phyloP scores from a whole-genome alignment of 345 rosid genomes.

The Citrus mangshanensis region DNA sequence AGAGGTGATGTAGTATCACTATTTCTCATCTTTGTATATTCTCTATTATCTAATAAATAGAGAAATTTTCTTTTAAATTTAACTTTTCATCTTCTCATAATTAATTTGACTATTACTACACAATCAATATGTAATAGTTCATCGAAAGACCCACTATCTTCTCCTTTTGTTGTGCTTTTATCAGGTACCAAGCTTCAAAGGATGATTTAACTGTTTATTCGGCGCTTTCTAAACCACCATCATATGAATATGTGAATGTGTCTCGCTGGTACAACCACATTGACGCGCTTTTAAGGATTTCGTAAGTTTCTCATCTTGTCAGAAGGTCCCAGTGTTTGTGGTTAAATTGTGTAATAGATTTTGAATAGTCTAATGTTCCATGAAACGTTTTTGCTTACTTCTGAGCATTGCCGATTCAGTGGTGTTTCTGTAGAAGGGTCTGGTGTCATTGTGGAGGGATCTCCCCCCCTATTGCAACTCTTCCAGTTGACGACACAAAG shows the following conservation, averaged over 20 bases:
- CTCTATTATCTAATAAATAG: too few relatives aligned
- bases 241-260: constrained; percentile 59
- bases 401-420: constrained; percentile 27
- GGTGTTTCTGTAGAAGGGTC: constrained; percentile 80
- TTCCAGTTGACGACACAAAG: constrained; percentile 69
- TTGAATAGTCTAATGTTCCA: neutral
- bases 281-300: constrained; percentile 82
- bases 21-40: too few relatives aligned
- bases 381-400: too few relatives aligned
- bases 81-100: too few relatives aligned
- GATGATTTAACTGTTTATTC: constrained; percentile 71
- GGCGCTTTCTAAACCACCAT: constrained; percentile 54
- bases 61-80: too few relatives aligned
- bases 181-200: constrained; percentile 88
- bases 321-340: too few relatives aligned
- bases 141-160: too few relatives aligned
- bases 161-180: neutral
- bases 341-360: neutral
- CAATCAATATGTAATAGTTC: too few relatives aligned
- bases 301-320: constrained; percentile 47
- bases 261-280: constrained; percentile 83
- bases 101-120: too few relatives aligned
- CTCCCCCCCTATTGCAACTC: constrained; percentile 74
- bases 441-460: constrained; percentile 69
- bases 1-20: too few relatives aligned